A percentile compares a stretch with the other conserved stretches of the same genome.
Conservation (phyloP, 108 stramenopile species). For the Mayamaea pseudoterrestris region DNA sequence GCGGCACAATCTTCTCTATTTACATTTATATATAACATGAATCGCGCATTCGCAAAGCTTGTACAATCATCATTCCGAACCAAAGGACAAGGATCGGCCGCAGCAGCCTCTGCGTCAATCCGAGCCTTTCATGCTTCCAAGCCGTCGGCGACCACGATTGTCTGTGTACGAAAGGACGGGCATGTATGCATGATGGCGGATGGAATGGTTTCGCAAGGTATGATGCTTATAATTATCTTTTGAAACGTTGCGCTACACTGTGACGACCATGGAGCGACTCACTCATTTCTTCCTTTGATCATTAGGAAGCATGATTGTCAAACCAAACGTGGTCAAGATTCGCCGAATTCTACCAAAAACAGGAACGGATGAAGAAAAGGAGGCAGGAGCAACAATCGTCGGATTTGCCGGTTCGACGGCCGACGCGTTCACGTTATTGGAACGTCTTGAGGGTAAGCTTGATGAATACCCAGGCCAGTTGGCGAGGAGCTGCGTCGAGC, state of each 20-base stretch:
- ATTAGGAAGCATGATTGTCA: slow-evolving; percentile 76
- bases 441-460: slow-evolving; percentile 91
- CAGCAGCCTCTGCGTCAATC: neutral
- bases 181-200: slow-evolving; percentile 99
- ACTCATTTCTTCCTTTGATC: too few relatives aligned
- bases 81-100: too few relatives aligned
- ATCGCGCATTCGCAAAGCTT: too few relatives aligned
- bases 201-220: slow-evolving; percentile 94
- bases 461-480: slow-evolving; percentile 95
- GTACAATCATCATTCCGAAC: too few relatives aligned
- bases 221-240: too few relatives aligned
- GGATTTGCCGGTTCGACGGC: slow-evolving; percentile 98
- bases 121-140: slow-evolving; percentile 18
- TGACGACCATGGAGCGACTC: too few relatives aligned
- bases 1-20: too few relatives aligned
- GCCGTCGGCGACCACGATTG: slow-evolving; percentile 61
- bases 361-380: slow-evolving; percentile 14
- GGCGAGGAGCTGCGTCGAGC: slow-evolving; percentile 85
- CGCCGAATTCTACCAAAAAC: slow-evolving; percentile 63
- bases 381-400: slow-evolving; percentile 63
- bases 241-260: too few relatives aligned
- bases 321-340: slow-evolving; percentile 93
- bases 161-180: slow-evolving; percentile 93
- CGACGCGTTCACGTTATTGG: slow-evolving; percentile 94
- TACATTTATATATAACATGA: too few relatives aligned